These are phyloP conservation scores for Cinchona pubescens DNA, from an alignment of 257 asterid species.

Conservation along the genomic window DNA sequence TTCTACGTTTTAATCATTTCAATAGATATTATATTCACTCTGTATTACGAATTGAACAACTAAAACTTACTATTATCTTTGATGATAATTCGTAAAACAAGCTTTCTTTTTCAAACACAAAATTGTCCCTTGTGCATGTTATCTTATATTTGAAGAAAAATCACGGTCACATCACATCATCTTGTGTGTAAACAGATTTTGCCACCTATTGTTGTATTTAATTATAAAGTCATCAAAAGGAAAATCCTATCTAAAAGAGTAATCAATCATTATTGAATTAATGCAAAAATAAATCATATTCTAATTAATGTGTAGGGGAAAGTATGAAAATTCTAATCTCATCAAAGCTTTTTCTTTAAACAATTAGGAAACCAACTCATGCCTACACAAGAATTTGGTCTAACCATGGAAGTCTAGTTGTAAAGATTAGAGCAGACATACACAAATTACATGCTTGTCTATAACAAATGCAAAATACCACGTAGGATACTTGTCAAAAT, in stretches of 20 bases:
- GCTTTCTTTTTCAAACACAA: neutral
- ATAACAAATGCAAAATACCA: neutral
- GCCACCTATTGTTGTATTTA: neutral
- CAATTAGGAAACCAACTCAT: neutral
- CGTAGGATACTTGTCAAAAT: neutral
- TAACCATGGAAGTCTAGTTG: neutral
- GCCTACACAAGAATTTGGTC: neutral
- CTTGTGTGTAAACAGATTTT: too few relatives aligned
- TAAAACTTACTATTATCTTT: neutral
- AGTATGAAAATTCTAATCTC: neutral
- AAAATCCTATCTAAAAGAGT: neutral
- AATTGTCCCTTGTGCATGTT: too few relatives aligned
- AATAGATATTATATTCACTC: too few relatives aligned
- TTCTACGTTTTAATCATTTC: too few relatives aligned
- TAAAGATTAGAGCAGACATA: neutral
- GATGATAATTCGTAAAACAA: neutral
- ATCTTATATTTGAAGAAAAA: too few relatives aligned
- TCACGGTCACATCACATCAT: too few relatives aligned
- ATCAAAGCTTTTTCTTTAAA: neutral
- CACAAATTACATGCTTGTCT: neutral
- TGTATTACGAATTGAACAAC: too few relatives aligned
- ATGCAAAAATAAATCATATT: too few relatives aligned
- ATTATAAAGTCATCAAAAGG: too few relatives aligned
- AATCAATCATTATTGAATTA: neutral
- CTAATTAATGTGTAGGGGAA: too few relatives aligned